These are phyloP conservation scores for Closterium sp. DNA, from an alignment of 139 green algal species.

Conservation along the genomic window DNA sequence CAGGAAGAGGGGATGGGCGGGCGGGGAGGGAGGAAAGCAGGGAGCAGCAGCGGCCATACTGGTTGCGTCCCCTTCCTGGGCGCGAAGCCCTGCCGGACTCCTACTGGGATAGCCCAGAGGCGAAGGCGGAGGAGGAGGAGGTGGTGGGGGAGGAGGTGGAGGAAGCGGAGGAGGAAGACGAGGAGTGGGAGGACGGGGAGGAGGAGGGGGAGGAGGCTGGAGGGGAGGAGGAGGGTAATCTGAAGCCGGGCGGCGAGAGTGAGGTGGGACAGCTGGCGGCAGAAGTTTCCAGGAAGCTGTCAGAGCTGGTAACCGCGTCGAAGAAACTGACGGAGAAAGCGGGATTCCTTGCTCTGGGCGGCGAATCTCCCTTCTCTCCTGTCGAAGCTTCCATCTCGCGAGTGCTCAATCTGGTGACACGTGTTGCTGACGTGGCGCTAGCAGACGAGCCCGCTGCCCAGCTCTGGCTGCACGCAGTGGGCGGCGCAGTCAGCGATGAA, in stretches of 20 bases:
- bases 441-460: constrained; percentile 16
- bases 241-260: background rate
- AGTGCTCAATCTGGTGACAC: background rate
- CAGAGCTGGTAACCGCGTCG: background rate
- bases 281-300: background rate
- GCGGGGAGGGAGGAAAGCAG: background rate
- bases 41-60: background rate
- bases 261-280: background rate
- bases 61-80: background rate
- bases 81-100: background rate
- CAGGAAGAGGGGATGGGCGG: too few species aligned
- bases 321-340: background rate
- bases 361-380: too few species aligned
- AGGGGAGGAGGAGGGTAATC: background rate
- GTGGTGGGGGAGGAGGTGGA: background rate
- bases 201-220: background rate
- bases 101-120: background rate
- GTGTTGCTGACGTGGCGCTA: background rate
- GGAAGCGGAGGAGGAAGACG: background rate
- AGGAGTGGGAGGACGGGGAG: background rate
- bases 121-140: background rate
- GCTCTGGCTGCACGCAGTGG: constrained; percentile 19
- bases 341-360: too few species aligned
- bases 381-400: background rate
- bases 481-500: background rate